These are phyloP conservation scores for Filobasidium wieringae DNA, from an alignment of 768 basidiomycete species.

Conservation along the genomic window DNA sequence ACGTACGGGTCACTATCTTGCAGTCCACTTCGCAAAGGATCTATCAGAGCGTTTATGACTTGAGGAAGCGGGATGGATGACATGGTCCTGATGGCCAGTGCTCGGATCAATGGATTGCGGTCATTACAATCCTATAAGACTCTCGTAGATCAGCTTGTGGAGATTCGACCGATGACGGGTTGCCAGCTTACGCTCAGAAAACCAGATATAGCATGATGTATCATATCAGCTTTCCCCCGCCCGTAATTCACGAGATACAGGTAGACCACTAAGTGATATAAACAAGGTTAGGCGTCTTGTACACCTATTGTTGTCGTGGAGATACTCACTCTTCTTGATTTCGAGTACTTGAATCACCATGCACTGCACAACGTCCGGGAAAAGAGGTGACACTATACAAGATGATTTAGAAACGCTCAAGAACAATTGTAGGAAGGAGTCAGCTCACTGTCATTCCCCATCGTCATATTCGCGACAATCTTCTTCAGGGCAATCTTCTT, in stretches of 20 bases:
- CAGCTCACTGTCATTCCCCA: conserved; percentile 96
- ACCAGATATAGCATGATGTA: conserved; percentile 77
- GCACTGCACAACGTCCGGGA: conserved; percentile 90
- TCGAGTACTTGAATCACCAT: conserved; percentile 88
- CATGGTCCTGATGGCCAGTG: conserved; percentile 96
- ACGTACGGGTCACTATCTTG: conserved; percentile 96
- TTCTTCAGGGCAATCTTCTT: conserved; percentile 92
- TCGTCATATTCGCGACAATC: conserved; percentile 97
- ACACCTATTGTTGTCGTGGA: not conserved
- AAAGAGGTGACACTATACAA: conserved; percentile 73
- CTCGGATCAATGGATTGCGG: conserved; percentile 89
- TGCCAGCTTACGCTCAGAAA: conserved; percentile 60
- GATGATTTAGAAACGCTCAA: conserved; percentile 1
- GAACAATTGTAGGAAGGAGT: not conserved
- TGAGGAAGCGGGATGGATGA: conserved; percentile 86
- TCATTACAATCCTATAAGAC: conserved; percentile 75
- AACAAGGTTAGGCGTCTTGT: not conserved
- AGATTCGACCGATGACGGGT: not conserved
- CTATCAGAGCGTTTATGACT: conserved; percentile 71
- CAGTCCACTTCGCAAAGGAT: conserved; percentile 81
- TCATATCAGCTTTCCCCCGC: conserved; percentile 80
- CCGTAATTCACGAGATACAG: conserved; percentile 96
- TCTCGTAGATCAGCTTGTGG: not conserved
- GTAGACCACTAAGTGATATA: conserved; percentile 69
- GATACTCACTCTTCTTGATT: conserved; percentile 87